phyloP scores from a whole-genome alignment of 805 yeast genomes.

The Starmerella powellii region DNA sequence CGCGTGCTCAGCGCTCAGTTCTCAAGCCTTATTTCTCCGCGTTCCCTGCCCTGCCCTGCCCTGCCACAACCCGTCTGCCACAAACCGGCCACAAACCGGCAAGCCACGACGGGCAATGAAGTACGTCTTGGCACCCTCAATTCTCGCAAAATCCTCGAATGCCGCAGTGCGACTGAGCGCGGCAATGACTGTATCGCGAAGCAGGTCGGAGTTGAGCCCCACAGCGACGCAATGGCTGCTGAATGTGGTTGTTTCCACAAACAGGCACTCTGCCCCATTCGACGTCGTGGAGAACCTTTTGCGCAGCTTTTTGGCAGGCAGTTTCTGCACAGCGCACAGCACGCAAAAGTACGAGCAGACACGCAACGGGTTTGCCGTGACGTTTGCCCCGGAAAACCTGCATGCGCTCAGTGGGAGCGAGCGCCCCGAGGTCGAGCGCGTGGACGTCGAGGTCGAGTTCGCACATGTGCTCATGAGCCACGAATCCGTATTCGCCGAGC shows the following conservation, averaged over 20 bases:
- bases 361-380: slow-evolving; percentile 5
- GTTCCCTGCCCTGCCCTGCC: too few relatives aligned
- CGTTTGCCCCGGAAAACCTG: slow-evolving; percentile 1
- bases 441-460: slow-evolving; percentile 5
- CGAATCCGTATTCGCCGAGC: neutral
- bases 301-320: slow-evolving; percentile 10
- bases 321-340: neutral
- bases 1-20: too few relatives aligned
- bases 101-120: too few relatives aligned
- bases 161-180: neutral
- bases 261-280: slow-evolving; percentile 8
- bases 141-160: neutral
- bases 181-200: slow-evolving; percentile 5
- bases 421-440: slow-evolving; percentile 8
- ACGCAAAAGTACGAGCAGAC: slow-evolving; percentile 9
- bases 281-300: slow-evolving; percentile 16
- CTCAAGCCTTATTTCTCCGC: too few relatives aligned
- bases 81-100: too few relatives aligned
- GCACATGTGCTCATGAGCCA: neutral
- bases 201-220: slow-evolving; percentile 12
- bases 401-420: neutral
- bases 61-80: too few relatives aligned
- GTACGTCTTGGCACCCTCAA: neutral
- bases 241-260: slow-evolving; percentile 1
- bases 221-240: slow-evolving; percentile 15